Base-by-base conservation (phyloP, 2,329 filamentous ascomycete species). In the Xylariaceae sp. region DNA sequence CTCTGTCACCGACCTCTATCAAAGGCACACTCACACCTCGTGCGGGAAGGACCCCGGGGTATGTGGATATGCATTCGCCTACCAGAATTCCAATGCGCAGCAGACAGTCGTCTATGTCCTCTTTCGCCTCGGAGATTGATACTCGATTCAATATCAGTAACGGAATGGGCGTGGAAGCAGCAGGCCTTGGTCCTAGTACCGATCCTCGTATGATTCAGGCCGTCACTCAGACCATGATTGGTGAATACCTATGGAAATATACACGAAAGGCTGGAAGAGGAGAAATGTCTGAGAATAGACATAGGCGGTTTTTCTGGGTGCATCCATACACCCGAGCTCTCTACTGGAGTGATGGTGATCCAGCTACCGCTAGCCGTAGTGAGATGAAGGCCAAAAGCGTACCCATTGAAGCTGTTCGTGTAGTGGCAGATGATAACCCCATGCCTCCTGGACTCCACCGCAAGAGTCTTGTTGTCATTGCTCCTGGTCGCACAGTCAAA, bases 181-280 rank as follows among this genome's bases (percentile, higher is more conserved):
- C 78, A 43, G 88, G 87, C 12, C 83, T 95, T 58, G 85, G 86
- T 8, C 80, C 87, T 17, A 84, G 85, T 62, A 96, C 92, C 4
- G 95, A 99, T 76, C 94, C 94, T 61, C 90, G 94, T 67, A 97
- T 99, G 92, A 98, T 99, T 66, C 92, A 97, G 77, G 95, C 95
- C 45, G 97, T 99, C 64, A 99, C 95, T 2, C 94, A 99, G 75
- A 98, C 95, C 16, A 99, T 99, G 95, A 98, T 99, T 70, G 95
- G 95, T 53, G 95, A 99, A 74, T 98, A 94, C 74, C 81, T 99
- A 36, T 99, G 95, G 95, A 99, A 99, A 74, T 99, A 99, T 76
- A 99, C 95, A 0, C 89, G 95, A 68, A 96, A 95, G 78, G 83
- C 93, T 58, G 93, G 92, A n/a, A 88, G 94, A 21, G 90, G 87